Conservation (phyloP, 78 protist genomes). For the Planoprotostelium fungivorum region DNA sequence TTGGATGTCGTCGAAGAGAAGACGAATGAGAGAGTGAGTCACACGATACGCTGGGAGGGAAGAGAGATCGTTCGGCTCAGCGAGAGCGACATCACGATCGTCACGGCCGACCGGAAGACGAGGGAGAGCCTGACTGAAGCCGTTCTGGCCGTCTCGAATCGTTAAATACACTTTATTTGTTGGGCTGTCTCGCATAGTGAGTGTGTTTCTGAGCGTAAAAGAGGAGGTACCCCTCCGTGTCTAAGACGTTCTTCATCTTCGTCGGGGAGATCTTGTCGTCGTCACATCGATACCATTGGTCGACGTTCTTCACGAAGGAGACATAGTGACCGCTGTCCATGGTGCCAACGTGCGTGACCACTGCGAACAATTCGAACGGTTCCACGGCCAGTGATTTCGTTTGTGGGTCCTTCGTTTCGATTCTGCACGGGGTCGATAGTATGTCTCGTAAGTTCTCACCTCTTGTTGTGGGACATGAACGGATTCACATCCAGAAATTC, state of each 20-base stretch:
- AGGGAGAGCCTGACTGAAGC: background rate
- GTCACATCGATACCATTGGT: slow-evolving; percentile 57
- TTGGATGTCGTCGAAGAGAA: background rate
- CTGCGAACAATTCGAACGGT: slow-evolving; percentile 47
- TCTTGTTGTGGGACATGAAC: background rate
- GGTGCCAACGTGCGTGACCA: slow-evolving; percentile 50
- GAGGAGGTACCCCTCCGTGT: slow-evolving; percentile 44
- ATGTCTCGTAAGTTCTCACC: background rate
- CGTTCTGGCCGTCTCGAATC: background rate
- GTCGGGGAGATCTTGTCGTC: slow-evolving; percentile 34
- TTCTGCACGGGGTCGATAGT: background rate
- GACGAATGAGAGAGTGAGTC: background rate
- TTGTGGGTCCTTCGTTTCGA: background rate
- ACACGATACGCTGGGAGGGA: background rate
- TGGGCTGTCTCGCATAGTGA: no score
- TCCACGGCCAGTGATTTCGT: no score
- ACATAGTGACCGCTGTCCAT: slow-evolving; percentile 59
- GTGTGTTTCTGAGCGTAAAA: no score
- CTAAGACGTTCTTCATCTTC: slow-evolving; percentile 32
- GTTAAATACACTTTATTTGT: background rate
- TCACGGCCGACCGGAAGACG: background rate
- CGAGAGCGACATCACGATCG: background rate
- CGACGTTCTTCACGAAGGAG: slow-evolving; percentile 41
- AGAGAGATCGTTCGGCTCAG: background rate
- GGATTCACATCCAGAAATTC: background rate